Evolutionary conservation across 192 early-diverging fungal species (phyloP).

Genomic region (Coemansia guatemalensis): DNA sequence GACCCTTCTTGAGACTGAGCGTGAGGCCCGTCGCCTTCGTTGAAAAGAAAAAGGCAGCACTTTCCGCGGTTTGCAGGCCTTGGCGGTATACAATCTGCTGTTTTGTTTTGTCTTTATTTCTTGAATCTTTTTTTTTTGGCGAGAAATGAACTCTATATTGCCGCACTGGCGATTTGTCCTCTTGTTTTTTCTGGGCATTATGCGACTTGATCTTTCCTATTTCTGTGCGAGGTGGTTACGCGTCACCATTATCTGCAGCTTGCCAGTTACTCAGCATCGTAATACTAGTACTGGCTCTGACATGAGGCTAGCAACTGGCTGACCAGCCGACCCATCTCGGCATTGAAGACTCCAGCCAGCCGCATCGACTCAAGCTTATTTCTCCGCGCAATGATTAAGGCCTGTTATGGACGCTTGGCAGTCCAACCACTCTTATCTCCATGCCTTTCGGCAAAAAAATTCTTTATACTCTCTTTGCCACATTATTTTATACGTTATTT

Average conservation of each 20-base stretch:
- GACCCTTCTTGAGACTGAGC: slow-evolving; percentile 98
- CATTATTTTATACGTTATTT: not conserved
- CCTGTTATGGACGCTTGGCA: not conserved
- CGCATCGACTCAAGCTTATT: not conserved
- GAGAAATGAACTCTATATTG: slow-evolving; percentile 5
- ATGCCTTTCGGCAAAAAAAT: not conserved
- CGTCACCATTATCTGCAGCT: not conserved
- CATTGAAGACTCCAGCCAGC: not conserved
- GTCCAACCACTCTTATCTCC: not conserved
- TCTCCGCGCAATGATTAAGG: not conserved
- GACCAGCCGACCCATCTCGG: not conserved
- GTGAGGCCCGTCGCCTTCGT: slow-evolving; percentile 98
- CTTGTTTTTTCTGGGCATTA: not conserved
- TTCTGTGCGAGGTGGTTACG: not conserved
- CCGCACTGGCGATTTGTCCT: not conserved
- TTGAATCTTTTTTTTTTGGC: slow-evolving; percentile 9
- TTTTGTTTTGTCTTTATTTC: slow-evolving; percentile 4
- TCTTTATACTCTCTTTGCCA: not conserved
- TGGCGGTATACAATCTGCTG: not conserved
- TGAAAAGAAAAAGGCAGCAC: slow-evolving; percentile 58
- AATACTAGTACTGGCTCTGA: not conserved
- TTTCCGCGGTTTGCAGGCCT: not conserved
- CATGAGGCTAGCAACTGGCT: not conserved
- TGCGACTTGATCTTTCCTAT: not conserved
- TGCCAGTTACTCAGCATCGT: not conserved